Conservation (phyloP, 495 filamentous ascomycete species). For the Aspergillus sclerotiicarbonarius region DNA sequence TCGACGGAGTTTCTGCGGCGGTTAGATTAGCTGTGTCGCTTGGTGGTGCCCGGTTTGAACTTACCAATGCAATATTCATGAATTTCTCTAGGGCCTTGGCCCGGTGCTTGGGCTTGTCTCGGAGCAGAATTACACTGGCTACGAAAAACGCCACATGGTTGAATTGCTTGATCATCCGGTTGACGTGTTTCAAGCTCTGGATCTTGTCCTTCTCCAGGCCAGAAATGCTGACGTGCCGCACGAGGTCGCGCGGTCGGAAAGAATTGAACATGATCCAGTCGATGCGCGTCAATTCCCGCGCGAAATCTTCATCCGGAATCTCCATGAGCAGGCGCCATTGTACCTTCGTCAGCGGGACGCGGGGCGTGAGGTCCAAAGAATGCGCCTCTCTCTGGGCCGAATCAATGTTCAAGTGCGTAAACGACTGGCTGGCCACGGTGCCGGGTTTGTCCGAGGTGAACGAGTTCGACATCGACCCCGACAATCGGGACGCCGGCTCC, state of each 20-base stretch:
- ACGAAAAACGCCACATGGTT: conserved; percentile 93
- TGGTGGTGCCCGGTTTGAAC: no score
- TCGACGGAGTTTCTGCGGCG: conserved; percentile 67
- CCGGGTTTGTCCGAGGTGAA: conserved; percentile 41
- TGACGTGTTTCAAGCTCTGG: conserved; percentile 79
- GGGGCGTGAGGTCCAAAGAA: conserved; percentile 59
- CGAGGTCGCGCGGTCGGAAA: conserved; percentile 91
- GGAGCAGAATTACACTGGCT: conserved; percentile 83
- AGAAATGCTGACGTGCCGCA: conserved; percentile 81
- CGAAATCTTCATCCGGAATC: conserved; percentile 74
- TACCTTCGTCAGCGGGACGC: conserved; percentile 65
- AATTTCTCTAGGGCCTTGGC: conserved; percentile 89
- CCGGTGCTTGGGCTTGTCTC: conserved; percentile 94
- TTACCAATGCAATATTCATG: conserved; percentile 72
- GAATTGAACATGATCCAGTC: conserved; percentile 97
- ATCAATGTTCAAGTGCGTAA: conserved; percentile 57
- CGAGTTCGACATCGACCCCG: conserved; percentile 41
- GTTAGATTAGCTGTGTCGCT: neutral
- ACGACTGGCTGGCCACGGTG: conserved; percentile 42
- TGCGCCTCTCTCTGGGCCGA: conserved; percentile 72
- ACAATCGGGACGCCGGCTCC: conserved; percentile 40
- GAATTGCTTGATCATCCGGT: conserved; percentile 92
- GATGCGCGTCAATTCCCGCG: conserved; percentile 87
- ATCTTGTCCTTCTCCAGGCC: conserved; percentile 69
- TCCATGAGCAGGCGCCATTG: conserved; percentile 85